A percentile compares a stretch with the other conserved stretches of the same genome.
These are phyloP conservation scores for Chrysanthemum makinoi DNA, from an alignment of 129 eudicot genomes.

Conservation along the genomic window DNA sequence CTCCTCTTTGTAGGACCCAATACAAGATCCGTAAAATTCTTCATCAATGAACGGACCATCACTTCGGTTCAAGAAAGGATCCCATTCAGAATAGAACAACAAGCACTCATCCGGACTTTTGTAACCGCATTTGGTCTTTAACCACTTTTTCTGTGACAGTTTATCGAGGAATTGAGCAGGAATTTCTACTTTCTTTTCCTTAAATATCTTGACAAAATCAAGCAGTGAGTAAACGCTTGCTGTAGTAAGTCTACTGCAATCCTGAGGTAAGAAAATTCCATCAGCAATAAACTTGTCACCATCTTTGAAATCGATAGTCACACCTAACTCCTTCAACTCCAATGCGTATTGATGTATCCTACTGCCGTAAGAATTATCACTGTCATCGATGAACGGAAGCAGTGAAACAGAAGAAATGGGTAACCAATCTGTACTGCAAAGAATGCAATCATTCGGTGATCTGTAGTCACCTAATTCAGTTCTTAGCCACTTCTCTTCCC, in stretches of 20 bases:
- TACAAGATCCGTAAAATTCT: constrained; percentile 35
- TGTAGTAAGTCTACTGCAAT: constrained; percentile 32
- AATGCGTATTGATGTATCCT: constrained; percentile 27
- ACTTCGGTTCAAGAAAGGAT: constrained; percentile 9
- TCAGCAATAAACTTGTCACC: constrained; percentile 40
- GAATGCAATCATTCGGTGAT: constrained; percentile 43
- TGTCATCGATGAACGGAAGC: constrained; percentile 59
- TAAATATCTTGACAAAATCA: constrained; percentile 23
- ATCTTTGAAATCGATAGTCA: constrained; percentile 28
- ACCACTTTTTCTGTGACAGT: constrained; percentile 35
- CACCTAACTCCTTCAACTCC: constrained; percentile 46
- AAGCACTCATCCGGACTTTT: constrained; percentile 40
- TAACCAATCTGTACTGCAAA: constrained; percentile 40
- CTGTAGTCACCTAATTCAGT: constrained; percentile 52
- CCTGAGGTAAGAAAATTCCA: constrained; percentile 36
- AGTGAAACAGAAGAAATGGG: constrained; percentile 33
- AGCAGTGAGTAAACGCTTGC: constrained; percentile 36
- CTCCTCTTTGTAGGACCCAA: constrained; percentile 33
- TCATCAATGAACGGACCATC: constrained; percentile 59
- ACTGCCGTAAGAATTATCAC: constrained; percentile 36
- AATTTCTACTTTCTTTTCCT: not conserved
- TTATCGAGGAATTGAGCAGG: constrained; percentile 18
- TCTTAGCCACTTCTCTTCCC: constrained; percentile 41
- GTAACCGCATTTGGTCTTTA: constrained; percentile 52
- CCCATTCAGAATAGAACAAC: constrained; percentile 38